Base-by-base conservation (phyloP, 768 basidiomycete genomes). In the Heimioporus sp. region DNA sequence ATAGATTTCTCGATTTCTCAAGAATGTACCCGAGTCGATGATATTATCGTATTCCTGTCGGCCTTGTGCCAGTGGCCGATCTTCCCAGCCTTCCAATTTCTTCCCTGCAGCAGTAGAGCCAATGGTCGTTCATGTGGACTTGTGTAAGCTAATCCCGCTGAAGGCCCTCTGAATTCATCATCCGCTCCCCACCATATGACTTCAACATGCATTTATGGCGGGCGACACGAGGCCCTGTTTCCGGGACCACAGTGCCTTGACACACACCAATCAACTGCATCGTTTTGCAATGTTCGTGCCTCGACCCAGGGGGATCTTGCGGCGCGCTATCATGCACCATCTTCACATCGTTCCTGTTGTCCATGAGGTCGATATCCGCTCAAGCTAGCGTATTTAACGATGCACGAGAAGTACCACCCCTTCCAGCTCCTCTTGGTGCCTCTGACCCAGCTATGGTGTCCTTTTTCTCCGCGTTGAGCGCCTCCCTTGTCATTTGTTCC, bases 321-420 rank as follows among this genome's bases (percentile, higher is more conserved):
- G 37, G 16, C 8, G 2, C n/a, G 37, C 9, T 17, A 38, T 38
- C 43, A 21, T 46, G 32, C 52, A 4, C 19, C 34, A 47, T 32
- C 13, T 37, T 49, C 59, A 31, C 46, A 35, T 35, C 21, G 52
- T 45, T 42, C 49, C 32, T 60, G 40, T 36, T 24, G 43, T 32
- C 46, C 52, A 53, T 38, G 52, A 47, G 46, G 42, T 35, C 46
- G 31, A 38, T 42, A 28, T 16, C 36, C 15, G 41, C 31, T 28
- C 13, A 12, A 12, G 30, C 16, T 34, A 24, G 20, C 19, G 51
- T 66, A 68, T 66, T 54, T 61, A 66, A 56, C 39, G 15, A 31
- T 37, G 1, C 36, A 20, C 43, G 32, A 15, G 8, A 28, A 46
- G 5, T n/a, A 35, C 21, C 24, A 48, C 2, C 30, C 6, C 56